phyloP scores from a whole-genome alignment of 2,329 filamentous ascomycete species.

The Cadophora sp. region DNA sequence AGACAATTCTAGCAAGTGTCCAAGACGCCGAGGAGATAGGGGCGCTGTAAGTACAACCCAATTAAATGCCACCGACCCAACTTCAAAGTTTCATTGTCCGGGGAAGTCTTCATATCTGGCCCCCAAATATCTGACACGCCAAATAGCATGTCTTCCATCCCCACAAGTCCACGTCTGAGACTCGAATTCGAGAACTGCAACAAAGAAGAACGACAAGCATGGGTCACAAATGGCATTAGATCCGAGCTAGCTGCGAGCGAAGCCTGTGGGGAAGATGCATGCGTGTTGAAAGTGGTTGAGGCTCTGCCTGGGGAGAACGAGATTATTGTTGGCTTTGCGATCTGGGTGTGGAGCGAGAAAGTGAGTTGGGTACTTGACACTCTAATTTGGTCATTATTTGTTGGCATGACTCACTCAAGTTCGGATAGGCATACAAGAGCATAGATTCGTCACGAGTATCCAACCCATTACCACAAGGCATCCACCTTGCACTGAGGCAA shows the following conservation, averaged over 20 bases:
- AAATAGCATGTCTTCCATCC: background rate
- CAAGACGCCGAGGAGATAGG: background rate
- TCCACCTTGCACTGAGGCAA: background rate
- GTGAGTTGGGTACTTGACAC: background rate
- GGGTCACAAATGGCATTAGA: background rate
- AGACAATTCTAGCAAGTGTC: background rate
- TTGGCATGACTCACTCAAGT: background rate
- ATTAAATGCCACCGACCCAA: background rate
- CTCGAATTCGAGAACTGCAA: background rate
- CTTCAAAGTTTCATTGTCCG: background rate
- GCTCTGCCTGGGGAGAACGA: slow-evolving; percentile 1
- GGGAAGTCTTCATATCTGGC: background rate
- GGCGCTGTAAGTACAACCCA: background rate
- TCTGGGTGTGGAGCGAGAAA: slow-evolving; percentile 9
- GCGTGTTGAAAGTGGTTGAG: slow-evolving; percentile 13
- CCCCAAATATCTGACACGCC: background rate
- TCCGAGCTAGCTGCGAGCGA: background rate
- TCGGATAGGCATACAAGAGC: slow-evolving; percentile 2
- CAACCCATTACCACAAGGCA: slow-evolving; percentile 11
- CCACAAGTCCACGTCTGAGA: background rate
- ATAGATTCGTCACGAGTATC: background rate
- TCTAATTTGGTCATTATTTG: background rate
- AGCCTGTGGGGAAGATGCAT: slow-evolving; percentile 6
- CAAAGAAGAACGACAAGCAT: background rate
- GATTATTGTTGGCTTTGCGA: slow-evolving; percentile 16